A percentile compares a stretch with the other conserved stretches of the same genome.
phyloP scores from a whole-genome alignment of 345 rosid species.

The Sisymbrium irio region DNA sequence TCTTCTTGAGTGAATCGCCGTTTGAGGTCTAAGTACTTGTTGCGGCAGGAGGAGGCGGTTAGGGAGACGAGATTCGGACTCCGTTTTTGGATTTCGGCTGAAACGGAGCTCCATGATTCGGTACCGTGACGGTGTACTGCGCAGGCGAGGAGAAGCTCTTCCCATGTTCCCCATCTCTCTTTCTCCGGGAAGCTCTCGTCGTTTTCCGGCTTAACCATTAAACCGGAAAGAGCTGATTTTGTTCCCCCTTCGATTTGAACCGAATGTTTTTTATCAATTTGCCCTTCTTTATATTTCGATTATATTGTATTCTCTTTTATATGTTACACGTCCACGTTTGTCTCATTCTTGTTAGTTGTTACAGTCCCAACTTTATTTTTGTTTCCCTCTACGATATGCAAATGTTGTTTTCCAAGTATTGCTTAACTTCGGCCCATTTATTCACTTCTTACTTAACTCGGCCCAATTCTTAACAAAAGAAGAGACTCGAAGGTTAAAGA shows the following conservation, averaged over 20 bases:
- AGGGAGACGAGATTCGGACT: slow-evolving; percentile 34
- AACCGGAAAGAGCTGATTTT: neutral
- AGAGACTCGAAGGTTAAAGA: neutral
- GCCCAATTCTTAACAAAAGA: too few species aligned
- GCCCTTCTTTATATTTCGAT: too few species aligned
- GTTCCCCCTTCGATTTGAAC: neutral
- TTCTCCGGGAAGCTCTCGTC: slow-evolving; percentile 13
- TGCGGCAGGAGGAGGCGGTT: slow-evolving; percentile 44
- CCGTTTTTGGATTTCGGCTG: slow-evolving; percentile 41
- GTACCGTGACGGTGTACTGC: slow-evolving; percentile 59
- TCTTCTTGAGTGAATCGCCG: slow-evolving; percentile 31
- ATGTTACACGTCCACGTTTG: too few species aligned
- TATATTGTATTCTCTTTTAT: too few species aligned
- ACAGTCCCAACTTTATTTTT: too few species aligned
- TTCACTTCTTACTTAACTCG: too few species aligned
- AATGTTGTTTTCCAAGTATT: too few species aligned
- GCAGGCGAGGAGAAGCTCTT: slow-evolving; percentile 65
- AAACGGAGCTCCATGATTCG: slow-evolving; percentile 52
- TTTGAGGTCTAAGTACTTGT: slow-evolving; percentile 49
- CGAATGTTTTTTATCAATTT: too few species aligned
- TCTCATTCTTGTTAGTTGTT: too few species aligned
- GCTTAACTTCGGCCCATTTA: too few species aligned
- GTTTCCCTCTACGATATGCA: too few species aligned
- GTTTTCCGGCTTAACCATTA: slow-evolving; percentile 33
- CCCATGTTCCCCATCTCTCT: slow-evolving; percentile 69